These are phyloP conservation scores for Podospora comata DNA, from an alignment of 495 filamentous ascomycete genomes.

Conservation along the genomic window DNA sequence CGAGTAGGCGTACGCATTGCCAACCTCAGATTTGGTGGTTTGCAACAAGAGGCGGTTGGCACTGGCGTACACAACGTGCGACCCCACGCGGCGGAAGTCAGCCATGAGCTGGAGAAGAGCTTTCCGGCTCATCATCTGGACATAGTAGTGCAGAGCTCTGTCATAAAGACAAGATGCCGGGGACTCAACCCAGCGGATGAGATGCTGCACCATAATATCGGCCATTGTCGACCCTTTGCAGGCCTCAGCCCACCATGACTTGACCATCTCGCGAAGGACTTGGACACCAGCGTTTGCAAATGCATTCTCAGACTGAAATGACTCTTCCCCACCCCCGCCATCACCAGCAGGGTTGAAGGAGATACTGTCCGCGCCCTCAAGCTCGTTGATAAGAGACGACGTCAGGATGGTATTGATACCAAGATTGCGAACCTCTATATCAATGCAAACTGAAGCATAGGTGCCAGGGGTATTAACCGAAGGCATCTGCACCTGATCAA, in stretches of 20 bases:
- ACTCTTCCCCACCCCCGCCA: slow-evolving; percentile 51
- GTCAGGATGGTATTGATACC: slow-evolving; percentile 98
- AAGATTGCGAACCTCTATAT: slow-evolving; percentile 88
- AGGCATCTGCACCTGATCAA: slow-evolving; percentile 93
- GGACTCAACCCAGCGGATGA: slow-evolving; percentile 94
- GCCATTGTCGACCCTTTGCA: slow-evolving; percentile 90
- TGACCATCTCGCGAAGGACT: slow-evolving; percentile 96
- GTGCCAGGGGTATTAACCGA: slow-evolving; percentile 87
- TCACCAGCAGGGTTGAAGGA: slow-evolving; percentile 76
- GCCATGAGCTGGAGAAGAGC: slow-evolving; percentile 95
- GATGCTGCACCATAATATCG: slow-evolving; percentile 95
- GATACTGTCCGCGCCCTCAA: slow-evolving; percentile 80
- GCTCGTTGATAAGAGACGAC: slow-evolving; percentile 94
- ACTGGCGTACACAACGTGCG: slow-evolving; percentile 87
- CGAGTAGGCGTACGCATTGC: slow-evolving; percentile 93
- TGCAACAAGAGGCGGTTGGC: slow-evolving; percentile 86
- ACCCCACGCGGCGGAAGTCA: slow-evolving; percentile 93
- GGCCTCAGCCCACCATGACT: slow-evolving; percentile 95
- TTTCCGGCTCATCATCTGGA: slow-evolving; percentile 96
- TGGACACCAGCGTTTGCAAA: slow-evolving; percentile 87
- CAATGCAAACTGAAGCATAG: slow-evolving; percentile 95
- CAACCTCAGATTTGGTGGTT: slow-evolving; percentile 94
- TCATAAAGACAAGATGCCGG: slow-evolving; percentile 93
- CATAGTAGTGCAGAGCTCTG: slow-evolving; percentile 92
- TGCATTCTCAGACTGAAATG: slow-evolving; percentile 82